These are phyloP conservation scores for Daldinia sp. DNA, from an alignment of 2,329 filamentous ascomycete genomes.

Conservation along the genomic window DNA sequence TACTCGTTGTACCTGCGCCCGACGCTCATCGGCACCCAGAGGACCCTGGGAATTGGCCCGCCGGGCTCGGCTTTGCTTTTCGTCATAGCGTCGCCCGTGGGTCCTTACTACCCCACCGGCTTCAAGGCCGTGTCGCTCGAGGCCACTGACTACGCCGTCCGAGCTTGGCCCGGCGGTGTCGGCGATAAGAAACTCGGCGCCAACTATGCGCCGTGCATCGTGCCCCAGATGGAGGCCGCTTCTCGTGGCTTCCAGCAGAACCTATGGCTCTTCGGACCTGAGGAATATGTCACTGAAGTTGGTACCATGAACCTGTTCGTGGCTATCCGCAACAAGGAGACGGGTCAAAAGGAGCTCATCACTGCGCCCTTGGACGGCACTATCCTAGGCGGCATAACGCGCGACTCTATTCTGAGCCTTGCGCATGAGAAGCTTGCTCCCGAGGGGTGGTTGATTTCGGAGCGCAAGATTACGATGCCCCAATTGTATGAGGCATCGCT, in stretches of 20 bases:
- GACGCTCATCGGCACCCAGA: constrained; percentile 96
- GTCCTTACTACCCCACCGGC: constrained; percentile 96
- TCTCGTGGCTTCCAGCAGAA: constrained; percentile 97
- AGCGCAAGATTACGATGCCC: constrained; percentile 92
- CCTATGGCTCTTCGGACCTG: constrained; percentile 94
- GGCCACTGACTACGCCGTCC: constrained; percentile 94
- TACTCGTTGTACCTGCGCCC: constrained; percentile 96
- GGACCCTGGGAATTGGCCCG: constrained; percentile 90
- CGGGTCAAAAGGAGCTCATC: constrained; percentile 88
- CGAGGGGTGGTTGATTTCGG: constrained; percentile 86
- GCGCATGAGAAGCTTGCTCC: constrained; percentile 83
- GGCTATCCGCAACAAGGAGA: constrained; percentile 83
- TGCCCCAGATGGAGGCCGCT: constrained; percentile 93
- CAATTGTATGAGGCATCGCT: constrained; percentile 82
- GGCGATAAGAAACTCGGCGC: constrained; percentile 98
- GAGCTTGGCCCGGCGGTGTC: constrained; percentile 96
- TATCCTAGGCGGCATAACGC: constrained; percentile 92
- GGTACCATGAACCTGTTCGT: constrained; percentile 99
- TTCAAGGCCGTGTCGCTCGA: constrained; percentile 98
- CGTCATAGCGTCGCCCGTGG: constrained; percentile 94
- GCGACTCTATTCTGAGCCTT: constrained; percentile 88
- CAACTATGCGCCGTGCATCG: constrained; percentile 98
- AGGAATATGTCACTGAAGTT: constrained; percentile 96
- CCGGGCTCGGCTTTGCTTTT: constrained; percentile 91
- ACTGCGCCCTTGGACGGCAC: constrained; percentile 97